Percentiles rank a stretch among this genome's conserved stretches.
phyloP scores from a whole-genome alignment of 2,329 filamentous ascomycete species.

The Ascochyta koolunga region DNA sequence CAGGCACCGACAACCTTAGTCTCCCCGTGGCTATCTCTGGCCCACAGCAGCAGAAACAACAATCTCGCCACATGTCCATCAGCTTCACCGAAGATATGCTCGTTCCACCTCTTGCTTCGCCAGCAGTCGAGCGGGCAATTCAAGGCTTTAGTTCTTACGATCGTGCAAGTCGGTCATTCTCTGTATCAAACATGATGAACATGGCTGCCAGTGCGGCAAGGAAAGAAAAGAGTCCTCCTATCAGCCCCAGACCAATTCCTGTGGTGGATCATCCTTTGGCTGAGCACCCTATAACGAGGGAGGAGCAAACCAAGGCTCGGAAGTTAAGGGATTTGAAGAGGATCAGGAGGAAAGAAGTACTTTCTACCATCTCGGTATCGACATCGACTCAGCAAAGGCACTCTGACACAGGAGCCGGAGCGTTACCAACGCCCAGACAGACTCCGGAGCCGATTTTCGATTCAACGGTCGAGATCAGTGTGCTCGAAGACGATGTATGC shows the following conservation, averaged over 20 bases:
- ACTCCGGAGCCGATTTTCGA: slow-evolving; percentile 21
- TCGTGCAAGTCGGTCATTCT: slow-evolving; percentile 14
- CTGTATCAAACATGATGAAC: slow-evolving; percentile 16
- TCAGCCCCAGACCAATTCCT: slow-evolving; percentile 22
- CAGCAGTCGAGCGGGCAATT: slow-evolving; percentile 14
- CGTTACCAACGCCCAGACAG: slow-evolving; percentile 22
- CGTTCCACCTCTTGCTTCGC: slow-evolving; percentile 28
- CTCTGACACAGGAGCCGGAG: slow-evolving; percentile 12
- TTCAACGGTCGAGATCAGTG: slow-evolving; percentile 15
- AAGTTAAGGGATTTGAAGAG: slow-evolving; percentile 37
- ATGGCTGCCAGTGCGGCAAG: slow-evolving; percentile 15
- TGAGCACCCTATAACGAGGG: slow-evolving; percentile 17
- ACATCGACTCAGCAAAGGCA: slow-evolving; percentile 10
- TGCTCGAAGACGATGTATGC: slow-evolving; percentile 10
- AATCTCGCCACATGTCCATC: slow-evolving; percentile 23
- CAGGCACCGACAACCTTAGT: slow-evolving; percentile 14
- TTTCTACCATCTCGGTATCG: slow-evolving; percentile 3
- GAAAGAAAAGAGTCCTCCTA: slow-evolving; percentile 24
- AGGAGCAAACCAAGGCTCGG: slow-evolving; percentile 30
- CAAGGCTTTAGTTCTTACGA: slow-evolving; percentile 15
- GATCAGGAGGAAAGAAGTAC: slow-evolving; percentile 24
- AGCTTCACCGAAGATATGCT: slow-evolving; percentile 39
- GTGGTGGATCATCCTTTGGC: slow-evolving; percentile 33
- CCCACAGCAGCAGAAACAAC: slow-evolving; percentile 9
- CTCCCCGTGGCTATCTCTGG: slow-evolving; percentile 8